Percentiles rank a stretch among this genome's conserved stretches.
Evolutionary conservation across 805 yeast genomes (phyloP).

Genomic region (Yarrowia divulgata): DNA sequence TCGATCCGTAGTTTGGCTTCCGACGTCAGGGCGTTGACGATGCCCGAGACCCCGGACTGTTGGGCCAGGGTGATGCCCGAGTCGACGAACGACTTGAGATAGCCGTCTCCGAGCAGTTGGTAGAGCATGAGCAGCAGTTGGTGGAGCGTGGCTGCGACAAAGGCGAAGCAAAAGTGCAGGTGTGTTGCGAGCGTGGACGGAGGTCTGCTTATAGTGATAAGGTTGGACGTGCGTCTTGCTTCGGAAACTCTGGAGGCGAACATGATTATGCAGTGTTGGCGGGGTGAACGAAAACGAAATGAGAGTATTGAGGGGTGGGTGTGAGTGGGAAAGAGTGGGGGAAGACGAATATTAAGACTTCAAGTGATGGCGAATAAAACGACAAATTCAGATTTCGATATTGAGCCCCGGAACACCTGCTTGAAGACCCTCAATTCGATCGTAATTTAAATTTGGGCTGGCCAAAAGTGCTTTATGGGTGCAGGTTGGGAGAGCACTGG

Average conservation of each 20-base stretch:
- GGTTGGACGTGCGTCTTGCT: constrained; percentile 22
- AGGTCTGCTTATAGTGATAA: neutral
- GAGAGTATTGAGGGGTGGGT: no score
- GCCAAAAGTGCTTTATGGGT: constrained; percentile 17
- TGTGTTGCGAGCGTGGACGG: neutral
- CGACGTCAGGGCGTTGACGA: constrained; percentile 26
- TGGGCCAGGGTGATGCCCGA: constrained; percentile 33
- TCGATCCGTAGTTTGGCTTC: constrained; percentile 35
- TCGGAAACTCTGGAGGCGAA: constrained; percentile 24
- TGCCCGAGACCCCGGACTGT: constrained; percentile 18
- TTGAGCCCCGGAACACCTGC: neutral
- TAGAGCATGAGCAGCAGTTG: constrained; percentile 34
- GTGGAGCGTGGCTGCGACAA: constrained; percentile 2
- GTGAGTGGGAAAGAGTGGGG: no score
- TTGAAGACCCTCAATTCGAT: neutral
- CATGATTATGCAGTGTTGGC: constrained; percentile 29
- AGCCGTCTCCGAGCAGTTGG: constrained; percentile 37
- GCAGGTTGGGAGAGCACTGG: neutral
- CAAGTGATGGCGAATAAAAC: no score
- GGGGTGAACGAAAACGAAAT: neutral
- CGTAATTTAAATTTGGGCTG: constrained; percentile 15
- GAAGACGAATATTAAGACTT: no score
- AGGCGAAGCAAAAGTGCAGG: constrained; percentile 17
- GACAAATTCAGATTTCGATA: no score
- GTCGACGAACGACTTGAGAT: constrained; percentile 27